phyloP scores from a whole-genome alignment of 805 yeast genomes.

The Candida insectorum region DNA sequence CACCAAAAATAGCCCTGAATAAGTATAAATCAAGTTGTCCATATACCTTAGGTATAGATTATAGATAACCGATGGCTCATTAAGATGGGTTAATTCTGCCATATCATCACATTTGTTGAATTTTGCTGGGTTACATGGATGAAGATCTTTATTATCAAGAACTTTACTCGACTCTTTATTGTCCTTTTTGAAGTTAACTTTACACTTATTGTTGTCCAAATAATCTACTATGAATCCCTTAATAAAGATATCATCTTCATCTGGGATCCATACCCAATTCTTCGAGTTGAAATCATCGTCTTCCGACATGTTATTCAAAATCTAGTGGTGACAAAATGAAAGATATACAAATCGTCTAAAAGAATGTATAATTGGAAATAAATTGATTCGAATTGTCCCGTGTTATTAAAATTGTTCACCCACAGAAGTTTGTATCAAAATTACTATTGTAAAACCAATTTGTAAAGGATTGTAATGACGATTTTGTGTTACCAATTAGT shows the following conservation, averaged over 20 bases:
- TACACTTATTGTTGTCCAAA: constrained; percentile 29
- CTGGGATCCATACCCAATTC: constrained; percentile 79
- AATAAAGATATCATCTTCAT: constrained; percentile 49
- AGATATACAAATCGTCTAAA: too few relatives aligned
- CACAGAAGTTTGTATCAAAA: too few relatives aligned
- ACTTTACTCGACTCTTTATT: constrained; percentile 41
- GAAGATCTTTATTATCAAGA: constrained; percentile 43
- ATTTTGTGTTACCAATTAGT: constrained; percentile 5
- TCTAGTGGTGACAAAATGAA: too few relatives aligned
- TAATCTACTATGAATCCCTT: constrained; percentile 57
- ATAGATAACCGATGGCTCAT: constrained; percentile 93
- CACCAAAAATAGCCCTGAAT: constrained; percentile 91
- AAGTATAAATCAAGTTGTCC: constrained; percentile 82
- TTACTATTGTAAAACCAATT: too few relatives aligned
- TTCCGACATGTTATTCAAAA: constrained; percentile 15
- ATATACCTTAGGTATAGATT: constrained; percentile 75
- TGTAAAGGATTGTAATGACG: constrained; percentile 5
- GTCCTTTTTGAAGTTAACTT: constrained; percentile 33
- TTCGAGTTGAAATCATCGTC: constrained; percentile 39
- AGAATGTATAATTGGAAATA: too few relatives aligned
- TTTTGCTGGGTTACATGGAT: constrained; percentile 81
- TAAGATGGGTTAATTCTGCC: constrained; percentile 91
- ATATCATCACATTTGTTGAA: constrained; percentile 90
- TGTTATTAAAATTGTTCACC: too few relatives aligned
- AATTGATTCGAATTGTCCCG: too few relatives aligned